phyloP scores from a whole-genome alignment of 1,139 yeast genomes.

The Tardiomyces digboiensis region DNA sequence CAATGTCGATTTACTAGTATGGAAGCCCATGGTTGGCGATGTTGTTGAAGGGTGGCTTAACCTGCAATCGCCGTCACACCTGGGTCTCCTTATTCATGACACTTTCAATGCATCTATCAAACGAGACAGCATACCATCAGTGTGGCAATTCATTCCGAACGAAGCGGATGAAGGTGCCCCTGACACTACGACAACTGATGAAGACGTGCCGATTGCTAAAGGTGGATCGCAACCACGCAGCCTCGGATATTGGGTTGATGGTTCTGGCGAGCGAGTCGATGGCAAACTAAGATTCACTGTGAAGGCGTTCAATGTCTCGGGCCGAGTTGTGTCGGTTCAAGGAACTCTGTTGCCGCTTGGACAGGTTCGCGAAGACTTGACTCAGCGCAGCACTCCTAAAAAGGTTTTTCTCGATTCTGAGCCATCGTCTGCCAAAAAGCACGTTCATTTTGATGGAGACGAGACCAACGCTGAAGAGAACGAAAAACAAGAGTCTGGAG shows the following conservation, averaged over 20 bases:
- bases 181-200: conserved; percentile 28
- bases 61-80: conserved; percentile 92
- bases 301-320: conserved; percentile 63
- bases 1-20: conserved; percentile 69
- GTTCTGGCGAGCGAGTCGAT: conserved; percentile 58
- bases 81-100: conserved; percentile 84
- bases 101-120: conserved; percentile 92
- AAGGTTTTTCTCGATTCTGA: too few species aligned
- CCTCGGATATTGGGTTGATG: conserved; percentile 84
- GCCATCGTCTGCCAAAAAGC: not conserved
- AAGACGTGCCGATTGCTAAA: conserved; percentile 23
- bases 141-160: conserved; percentile 75
- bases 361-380: conserved; percentile 3
- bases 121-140: conserved; percentile 69
- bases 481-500: not conserved
- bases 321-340: conserved; percentile 74
- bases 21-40: conserved; percentile 88
- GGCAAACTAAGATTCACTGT: conserved; percentile 74
- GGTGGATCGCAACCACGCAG: conserved; percentile 33
- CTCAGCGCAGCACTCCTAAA: not conserved
- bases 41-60: conserved; percentile 75
- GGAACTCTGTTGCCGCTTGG: conserved; percentile 48
- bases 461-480: not conserved
- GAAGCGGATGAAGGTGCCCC: conserved; percentile 40
- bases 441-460: not conserved